These are phyloP conservation scores for Coccomyxa subellipsoidea DNA, from an alignment of 163 green algal genomes.

Conservation along the genomic window DNA sequence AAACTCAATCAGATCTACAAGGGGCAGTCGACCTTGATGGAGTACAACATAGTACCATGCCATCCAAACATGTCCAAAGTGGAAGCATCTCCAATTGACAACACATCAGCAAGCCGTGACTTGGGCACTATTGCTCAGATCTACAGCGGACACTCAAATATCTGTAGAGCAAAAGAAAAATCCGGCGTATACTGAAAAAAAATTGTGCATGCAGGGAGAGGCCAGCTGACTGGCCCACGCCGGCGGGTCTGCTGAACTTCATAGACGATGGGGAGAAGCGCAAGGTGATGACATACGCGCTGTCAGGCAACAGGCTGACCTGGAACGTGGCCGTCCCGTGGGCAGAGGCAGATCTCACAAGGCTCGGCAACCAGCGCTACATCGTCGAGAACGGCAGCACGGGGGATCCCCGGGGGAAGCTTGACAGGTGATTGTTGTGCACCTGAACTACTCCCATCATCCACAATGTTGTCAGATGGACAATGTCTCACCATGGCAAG, in stretches of 20 bases:
- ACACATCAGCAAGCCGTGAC: too few species aligned
- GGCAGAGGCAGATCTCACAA: neutral
- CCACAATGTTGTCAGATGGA: neutral
- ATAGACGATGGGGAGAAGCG: neutral
- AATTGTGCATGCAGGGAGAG: slow-evolving; percentile 6
- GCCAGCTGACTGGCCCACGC: neutral
- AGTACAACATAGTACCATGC: neutral
- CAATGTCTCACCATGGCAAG: neutral
- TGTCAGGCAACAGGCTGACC: neutral
- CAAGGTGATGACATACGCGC: neutral
- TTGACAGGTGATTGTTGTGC: neutral
- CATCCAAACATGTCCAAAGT: too few species aligned
- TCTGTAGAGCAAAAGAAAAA: too few species aligned
- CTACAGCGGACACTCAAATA: too few species aligned
- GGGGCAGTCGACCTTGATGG: neutral
- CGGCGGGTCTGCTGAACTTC: neutral
- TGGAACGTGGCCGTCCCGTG: slow-evolving; percentile 8
- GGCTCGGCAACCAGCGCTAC: neutral
- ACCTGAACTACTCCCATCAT: neutral
- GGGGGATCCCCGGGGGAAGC: neutral
- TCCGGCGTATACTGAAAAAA: too few species aligned
- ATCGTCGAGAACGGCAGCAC: neutral
- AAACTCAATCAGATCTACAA: neutral
- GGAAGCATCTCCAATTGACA: too few species aligned
- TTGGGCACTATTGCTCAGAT: too few species aligned